These are phyloP conservation scores for Bipolaris gigantea DNA, from an alignment of 2,329 filamentous ascomycete species.

Conservation along the genomic window DNA sequence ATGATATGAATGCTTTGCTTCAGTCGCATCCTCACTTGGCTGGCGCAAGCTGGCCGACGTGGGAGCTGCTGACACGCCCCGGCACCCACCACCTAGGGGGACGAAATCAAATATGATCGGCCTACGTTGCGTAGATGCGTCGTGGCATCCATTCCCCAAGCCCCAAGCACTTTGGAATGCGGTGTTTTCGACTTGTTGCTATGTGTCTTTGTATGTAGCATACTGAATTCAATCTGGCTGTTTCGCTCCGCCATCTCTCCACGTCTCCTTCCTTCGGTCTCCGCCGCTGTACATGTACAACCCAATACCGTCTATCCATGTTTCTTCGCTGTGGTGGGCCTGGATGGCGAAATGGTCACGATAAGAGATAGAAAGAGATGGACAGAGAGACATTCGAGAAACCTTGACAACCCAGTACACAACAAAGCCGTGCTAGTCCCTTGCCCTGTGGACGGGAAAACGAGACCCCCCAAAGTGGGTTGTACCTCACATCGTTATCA, in stretches of 20 bases:
- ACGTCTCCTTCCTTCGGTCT: too few species aligned
- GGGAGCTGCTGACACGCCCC: conserved; percentile 55
- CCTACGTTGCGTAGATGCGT: conserved; percentile 38
- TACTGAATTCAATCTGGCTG: conserved; percentile 6
- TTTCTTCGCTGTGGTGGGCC: too few species aligned
- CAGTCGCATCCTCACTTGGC: conserved; percentile 58
- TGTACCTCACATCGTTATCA: too few species aligned
- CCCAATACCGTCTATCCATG: neutral
- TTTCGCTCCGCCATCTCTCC: neutral
- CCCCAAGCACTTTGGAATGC: neutral
- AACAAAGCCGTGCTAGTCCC: too few species aligned
- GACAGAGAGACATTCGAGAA: too few species aligned
- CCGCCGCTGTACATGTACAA: neutral
- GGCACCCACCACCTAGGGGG: conserved; percentile 53
- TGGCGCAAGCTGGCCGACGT: conserved; percentile 51
- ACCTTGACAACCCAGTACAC: too few species aligned
- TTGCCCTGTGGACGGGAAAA: too few species aligned
- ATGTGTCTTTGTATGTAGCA: conserved; percentile 16
- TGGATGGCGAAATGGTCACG: too few species aligned
- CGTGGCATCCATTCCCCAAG: neutral
- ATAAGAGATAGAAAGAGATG: too few species aligned
- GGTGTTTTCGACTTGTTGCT: neutral
- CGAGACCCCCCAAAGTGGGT: too few species aligned
- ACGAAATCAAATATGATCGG: conserved; percentile 52
- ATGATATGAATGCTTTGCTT: conserved; percentile 69